Conservation (phyloP, 2,329 filamentous ascomycete species). For the Penicillium sp. region DNA sequence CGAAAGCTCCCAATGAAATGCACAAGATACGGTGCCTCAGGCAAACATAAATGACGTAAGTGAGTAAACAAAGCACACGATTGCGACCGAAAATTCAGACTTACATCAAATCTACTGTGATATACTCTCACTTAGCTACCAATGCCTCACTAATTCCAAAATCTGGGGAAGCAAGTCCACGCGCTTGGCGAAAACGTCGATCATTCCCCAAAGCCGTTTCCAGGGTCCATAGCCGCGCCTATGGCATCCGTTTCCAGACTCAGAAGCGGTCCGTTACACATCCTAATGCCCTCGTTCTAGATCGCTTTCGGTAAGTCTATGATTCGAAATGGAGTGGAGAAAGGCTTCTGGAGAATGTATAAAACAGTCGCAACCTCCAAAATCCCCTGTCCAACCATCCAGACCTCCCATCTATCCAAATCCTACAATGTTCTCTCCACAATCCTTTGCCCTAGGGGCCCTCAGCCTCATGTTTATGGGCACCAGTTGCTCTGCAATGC, state of each 20-base stretch:
- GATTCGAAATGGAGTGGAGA: conserved; percentile 4
- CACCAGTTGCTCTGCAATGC: conserved; percentile 10
- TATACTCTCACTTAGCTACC: too few species aligned
- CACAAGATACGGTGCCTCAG: too few species aligned
- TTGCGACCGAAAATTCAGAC: too few species aligned
- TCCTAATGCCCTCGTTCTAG: conserved; percentile 5
- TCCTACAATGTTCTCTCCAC: conserved; percentile 7
- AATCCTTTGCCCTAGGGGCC: background rate
- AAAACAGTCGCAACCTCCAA: conserved; percentile 2
- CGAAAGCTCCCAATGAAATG: too few species aligned
- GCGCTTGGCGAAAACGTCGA: background rate
- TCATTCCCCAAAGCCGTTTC: conserved; percentile 1
- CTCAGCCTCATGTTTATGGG: conserved; percentile 10
- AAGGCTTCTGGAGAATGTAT: background rate
- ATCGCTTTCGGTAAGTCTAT: background rate
- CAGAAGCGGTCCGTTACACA: conserved; percentile 6
- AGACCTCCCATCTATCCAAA: background rate
- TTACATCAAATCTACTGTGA: too few species aligned
- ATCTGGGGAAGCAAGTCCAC: background rate
- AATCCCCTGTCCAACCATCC: background rate
- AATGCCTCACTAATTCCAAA: background rate
- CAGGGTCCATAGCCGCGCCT: conserved; percentile 12
- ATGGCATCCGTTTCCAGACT: conserved; percentile 7
- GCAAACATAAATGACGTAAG: too few species aligned
- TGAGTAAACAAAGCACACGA: too few species aligned